These are phyloP conservation scores for Ailanthus altissimus DNA, from an alignment of 345 rosid genomes.

Conservation along the genomic window DNA sequence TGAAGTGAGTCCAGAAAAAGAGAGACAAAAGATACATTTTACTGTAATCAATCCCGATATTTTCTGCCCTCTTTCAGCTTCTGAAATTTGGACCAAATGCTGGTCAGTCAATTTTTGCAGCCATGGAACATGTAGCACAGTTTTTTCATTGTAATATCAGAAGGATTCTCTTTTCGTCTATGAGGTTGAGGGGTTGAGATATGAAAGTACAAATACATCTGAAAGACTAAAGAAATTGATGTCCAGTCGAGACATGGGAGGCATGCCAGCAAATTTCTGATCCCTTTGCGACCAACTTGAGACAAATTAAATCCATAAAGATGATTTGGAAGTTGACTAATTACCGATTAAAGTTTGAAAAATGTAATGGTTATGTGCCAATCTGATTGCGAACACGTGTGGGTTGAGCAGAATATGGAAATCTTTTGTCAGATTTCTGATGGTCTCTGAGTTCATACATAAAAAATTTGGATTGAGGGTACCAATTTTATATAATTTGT, in stretches of 20 bases:
- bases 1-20: background rate
- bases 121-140: background rate
- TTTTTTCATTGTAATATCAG: background rate
- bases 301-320: background rate
- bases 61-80: background rate
- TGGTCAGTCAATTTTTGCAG: background rate
- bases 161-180: background rate
- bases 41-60: too few species aligned
- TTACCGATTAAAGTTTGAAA: conserved; percentile 1
- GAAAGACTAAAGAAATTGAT: background rate
- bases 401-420: conserved; percentile 7
- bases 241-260: background rate
- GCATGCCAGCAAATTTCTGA: conserved; percentile 7
- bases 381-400: conserved; percentile 14
- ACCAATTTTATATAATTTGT: background rate
- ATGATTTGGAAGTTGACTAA: conserved; percentile 17
- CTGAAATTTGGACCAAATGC: background rate
- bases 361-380: background rate
- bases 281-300: background rate
- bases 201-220: background rate
- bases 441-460: background rate
- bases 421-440: background rate
- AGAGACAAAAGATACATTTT: too few species aligned
- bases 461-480: background rate
- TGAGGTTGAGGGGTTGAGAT: background rate